A percentile compares a stretch with the other conserved stretches of the same genome.
phyloP scores from a whole-genome alignment of 345 rosid species.

The Jatropha curcas region DNA sequence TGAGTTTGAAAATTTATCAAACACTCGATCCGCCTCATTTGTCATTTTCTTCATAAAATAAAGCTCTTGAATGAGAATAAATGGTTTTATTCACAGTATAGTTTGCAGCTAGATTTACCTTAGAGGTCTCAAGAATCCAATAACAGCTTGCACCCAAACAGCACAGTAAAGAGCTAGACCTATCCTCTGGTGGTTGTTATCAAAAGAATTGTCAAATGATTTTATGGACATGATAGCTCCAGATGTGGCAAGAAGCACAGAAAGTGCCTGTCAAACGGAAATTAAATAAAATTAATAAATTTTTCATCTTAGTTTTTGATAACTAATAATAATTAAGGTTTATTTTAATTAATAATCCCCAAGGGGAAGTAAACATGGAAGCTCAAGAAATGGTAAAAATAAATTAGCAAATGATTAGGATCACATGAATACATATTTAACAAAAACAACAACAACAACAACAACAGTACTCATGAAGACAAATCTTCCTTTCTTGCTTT shows the following conservation, averaged over 20 bases:
- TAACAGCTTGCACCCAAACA: slow-evolving; percentile 54
- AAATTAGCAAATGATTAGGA: slow-evolving; percentile 12
- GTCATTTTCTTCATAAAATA: too few species aligned
- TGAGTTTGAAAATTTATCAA: too few species aligned
- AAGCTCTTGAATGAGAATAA: too few species aligned
- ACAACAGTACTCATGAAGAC: neutral
- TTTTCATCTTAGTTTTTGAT: neutral
- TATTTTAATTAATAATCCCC: neutral
- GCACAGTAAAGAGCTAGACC: slow-evolving; percentile 60
- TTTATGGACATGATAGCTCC: slow-evolving; percentile 61
- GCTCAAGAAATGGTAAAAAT: slow-evolving; percentile 2
- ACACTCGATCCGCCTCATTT: too few species aligned
- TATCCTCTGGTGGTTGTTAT: slow-evolving; percentile 60
- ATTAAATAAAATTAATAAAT: neutral
- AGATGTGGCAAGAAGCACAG: slow-evolving; percentile 48
- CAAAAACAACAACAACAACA: neutral
- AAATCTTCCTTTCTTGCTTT: slow-evolving; percentile 20
- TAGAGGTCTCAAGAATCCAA: slow-evolving; percentile 53
- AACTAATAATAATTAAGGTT: neutral
- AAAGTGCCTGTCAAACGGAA: slow-evolving; percentile 36
- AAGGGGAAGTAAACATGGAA: neutral
- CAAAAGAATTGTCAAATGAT: slow-evolving; percentile 61
- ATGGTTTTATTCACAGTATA: too few species aligned
- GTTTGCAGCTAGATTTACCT: too few species aligned
- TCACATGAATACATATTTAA: neutral